Evolutionary conservation across 805 yeast species (phyloP), one percentile per base, ranked within the genome.

Genomic region (Metschnikowia matae): DNA sequence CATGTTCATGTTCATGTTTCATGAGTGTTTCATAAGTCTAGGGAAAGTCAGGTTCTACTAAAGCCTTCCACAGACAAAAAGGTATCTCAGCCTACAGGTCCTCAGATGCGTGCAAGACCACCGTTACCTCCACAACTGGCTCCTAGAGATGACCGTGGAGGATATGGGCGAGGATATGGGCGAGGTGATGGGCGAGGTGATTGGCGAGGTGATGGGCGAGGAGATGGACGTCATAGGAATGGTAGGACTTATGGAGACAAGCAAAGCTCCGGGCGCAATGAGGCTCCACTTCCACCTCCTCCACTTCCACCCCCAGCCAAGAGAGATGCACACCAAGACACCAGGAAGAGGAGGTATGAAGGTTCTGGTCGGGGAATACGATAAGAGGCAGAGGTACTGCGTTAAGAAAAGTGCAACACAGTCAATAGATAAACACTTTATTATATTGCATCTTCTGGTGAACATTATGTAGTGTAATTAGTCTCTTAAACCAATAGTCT

Each of bases 341-440:
- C 17, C 29, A 44, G 57, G 37, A 67, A 68, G 47, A 54, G 71
- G 48, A 59, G 60, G 40, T 50, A 45, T 44, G 71, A 67, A 17
- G 54, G 52, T 39, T 56, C 56, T n/a, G 59, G 59, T n/a, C 54
- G 62, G 34, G n/a, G 54, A 58, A 4, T 61, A 64, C 48, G 70
- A 67, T 40, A 70, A 70, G 49, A 67, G 63, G 51, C 61, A 57
- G 46, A 68, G 64, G 48, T 62, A 65, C 52, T 67, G 29, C 8
- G 10, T 18, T 2, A 18, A 18, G n/a, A 32, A 4, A 32, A 32
- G 35, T 32, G n/a, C 35, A 14, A 32, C 15, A 13, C n/a, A 32
- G 11, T 26, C 29, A 26, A 26, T 26, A 26, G 26, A 26, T 26
- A 26, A 11, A 26, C 29, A 26, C 29, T 26, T 26, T 26, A 26